Conservation (phyloP, 371 early-diverging fungal genomes). For the Mycotypha africana region DNA sequence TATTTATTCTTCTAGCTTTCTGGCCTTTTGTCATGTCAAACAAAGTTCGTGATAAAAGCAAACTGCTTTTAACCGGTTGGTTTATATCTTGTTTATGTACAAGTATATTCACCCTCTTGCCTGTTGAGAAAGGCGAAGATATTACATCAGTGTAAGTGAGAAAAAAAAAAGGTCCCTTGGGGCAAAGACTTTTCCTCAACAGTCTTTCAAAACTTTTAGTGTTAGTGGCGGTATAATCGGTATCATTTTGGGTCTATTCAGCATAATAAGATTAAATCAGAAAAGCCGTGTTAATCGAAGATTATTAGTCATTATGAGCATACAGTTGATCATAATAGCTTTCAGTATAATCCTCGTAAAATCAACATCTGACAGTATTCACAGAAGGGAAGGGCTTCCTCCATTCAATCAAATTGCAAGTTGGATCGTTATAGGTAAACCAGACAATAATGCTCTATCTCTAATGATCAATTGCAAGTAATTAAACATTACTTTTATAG, state of each 20-base stretch:
- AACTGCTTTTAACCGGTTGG: conserved; percentile 53
- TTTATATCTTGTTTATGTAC: conserved; percentile 58
- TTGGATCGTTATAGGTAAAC: conserved; percentile 64
- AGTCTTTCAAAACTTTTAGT: conserved; percentile 6
- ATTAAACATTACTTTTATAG: conserved; percentile 16
- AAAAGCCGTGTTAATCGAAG: conserved; percentile 3
- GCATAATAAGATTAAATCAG: conserved; percentile 1
- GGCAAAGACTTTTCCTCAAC: too few species aligned
- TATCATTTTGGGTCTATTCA: conserved; percentile 2
- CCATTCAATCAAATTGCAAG: conserved; percentile 62
- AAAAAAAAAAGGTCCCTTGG: background rate
- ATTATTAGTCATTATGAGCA: conserved; percentile 1
- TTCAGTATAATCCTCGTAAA: conserved; percentile 45
- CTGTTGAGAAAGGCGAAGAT: conserved; percentile 81
- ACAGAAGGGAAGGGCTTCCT: conserved; percentile 61
- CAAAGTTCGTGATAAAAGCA: conserved; percentile 33
- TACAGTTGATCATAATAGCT: conserved; percentile 22
- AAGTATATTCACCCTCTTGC: conserved; percentile 80
- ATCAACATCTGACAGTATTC: conserved; percentile 45
- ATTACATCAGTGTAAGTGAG: conserved; percentile 63
- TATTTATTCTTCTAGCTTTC: conserved; percentile 41
- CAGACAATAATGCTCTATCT: background rate
- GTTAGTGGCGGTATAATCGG: conserved; percentile 19
- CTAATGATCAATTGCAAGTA: background rate
- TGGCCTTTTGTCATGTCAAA: conserved; percentile 65